Conservation (phyloP, 495 filamentous ascomycete genomes). For the Podospora comata region DNA sequence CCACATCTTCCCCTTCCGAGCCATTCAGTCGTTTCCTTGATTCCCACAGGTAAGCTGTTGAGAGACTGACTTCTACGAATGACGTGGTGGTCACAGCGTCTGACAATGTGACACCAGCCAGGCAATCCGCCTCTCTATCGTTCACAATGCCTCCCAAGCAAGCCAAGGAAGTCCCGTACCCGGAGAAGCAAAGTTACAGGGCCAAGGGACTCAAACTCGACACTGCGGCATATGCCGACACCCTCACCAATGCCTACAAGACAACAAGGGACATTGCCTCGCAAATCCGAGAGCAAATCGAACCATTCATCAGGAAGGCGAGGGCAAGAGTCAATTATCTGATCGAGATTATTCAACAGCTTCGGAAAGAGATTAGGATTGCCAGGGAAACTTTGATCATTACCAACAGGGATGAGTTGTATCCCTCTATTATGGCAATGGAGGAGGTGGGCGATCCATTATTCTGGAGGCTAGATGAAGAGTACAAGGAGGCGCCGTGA, state of each 20-base stretch:
- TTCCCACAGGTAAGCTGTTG: no score
- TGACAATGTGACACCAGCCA: background rate
- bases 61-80: background rate
- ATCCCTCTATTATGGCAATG: background rate
- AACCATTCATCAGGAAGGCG: constrained; percentile 15
- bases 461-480: constrained; percentile 2
- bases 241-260: constrained; percentile 19
- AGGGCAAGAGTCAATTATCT: constrained; percentile 12
- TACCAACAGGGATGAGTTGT: constrained; percentile 12
- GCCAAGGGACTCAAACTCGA: constrained; percentile 14
- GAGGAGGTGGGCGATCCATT: constrained; percentile 4
- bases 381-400: constrained; percentile 8
- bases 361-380: constrained; percentile 16
- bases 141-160: constrained; percentile 10
- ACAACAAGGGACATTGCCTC: constrained; percentile 18
- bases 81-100: background rate
- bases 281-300: constrained; percentile 4
- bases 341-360: constrained; percentile 12
- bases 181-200: background rate
- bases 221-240: constrained; percentile 7
- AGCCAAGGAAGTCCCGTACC: background rate
- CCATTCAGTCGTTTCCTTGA: no score
- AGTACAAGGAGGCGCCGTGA: constrained; percentile 5
- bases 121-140: background rate
- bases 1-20: no score